Conservation (phyloP, 345 rosid species). For the Abelmoschus esculentus region DNA sequence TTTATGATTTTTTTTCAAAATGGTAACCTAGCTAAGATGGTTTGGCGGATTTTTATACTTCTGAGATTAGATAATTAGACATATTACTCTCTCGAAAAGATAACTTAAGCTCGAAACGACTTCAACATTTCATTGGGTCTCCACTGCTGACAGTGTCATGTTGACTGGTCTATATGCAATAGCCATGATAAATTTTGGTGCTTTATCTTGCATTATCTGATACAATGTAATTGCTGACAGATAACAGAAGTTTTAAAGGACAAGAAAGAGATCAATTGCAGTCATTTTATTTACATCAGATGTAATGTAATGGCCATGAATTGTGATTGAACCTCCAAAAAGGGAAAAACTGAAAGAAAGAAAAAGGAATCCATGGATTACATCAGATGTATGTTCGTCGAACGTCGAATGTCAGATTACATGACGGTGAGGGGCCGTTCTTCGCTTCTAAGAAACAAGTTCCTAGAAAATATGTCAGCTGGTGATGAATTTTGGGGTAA, state of each 20-base stretch:
- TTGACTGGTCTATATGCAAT: background rate
- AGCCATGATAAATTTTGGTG: too few relatives aligned
- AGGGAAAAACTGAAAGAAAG: too few relatives aligned
- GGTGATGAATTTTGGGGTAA: background rate
- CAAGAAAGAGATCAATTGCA: too few relatives aligned
- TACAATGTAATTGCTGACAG: background rate
- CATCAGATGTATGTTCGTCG: background rate
- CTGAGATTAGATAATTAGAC: too few relatives aligned
- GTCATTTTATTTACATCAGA: background rate
- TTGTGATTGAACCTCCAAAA: background rate
- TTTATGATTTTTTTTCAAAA: too few relatives aligned
- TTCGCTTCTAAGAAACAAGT: constrained; percentile 18
- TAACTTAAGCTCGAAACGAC: too few relatives aligned
- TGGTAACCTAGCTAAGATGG: too few relatives aligned
- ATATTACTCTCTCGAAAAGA: too few relatives aligned
- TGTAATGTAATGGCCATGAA: background rate
- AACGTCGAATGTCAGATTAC: background rate
- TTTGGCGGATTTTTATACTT: too few relatives aligned
- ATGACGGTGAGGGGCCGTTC: background rate
- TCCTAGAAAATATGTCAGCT: constrained; percentile 3
- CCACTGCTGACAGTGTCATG: background rate
- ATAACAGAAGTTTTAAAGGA: background rate
- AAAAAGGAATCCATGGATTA: background rate
- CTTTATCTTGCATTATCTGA: background rate
- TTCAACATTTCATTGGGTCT: background rate